Base-by-base conservation (phyloP, 1,139 yeast species). In the Yamadazyma atlantica region DNA sequence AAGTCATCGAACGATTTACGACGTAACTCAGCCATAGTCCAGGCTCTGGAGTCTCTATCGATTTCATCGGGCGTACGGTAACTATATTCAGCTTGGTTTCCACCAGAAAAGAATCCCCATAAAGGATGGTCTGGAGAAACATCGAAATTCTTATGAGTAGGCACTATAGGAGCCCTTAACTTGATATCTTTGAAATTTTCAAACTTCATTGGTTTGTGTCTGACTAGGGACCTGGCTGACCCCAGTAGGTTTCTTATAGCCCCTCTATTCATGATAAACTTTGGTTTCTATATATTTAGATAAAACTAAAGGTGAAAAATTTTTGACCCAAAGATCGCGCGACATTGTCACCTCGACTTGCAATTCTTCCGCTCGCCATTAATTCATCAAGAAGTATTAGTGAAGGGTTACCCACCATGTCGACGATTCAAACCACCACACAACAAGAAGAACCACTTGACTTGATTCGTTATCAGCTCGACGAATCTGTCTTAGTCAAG, bases 1-100 rank as follows among this genome's bases (percentile, higher is more conserved):
- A 92, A 69, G 59, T 92, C 98, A 30, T 89, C 95, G 54, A 89
- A 94, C 12, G 89, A 80, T 60, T 92, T 94, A 45, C 94, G 76
- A 61, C 99, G 82, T 49, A 92, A 75, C 57, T 92, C 97, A 10
- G 89, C 83, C 42, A 88, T 75, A 7, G 83, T 67, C 99, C 98
- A 94, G 9, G 94, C 69, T 49, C 96, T 75, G 11, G 95, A 87
- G 23, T 53, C 55, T 22, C 68, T 60, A 41, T 74, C 73, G 29
- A 88, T 55, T 16, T 85, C 90, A 4, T 70, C 76, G 2, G 73
- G 58, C 2, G 70, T 62, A 49, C 97, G 75, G 45, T 84, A 65
- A 47, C 81, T 79, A 50, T 73, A 66, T 43, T 77, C 72, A 13
- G 66, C 49, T 14, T 61, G 51, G 45, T 45, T 62, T 3, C 73